Evolutionary conservation across 208 protist genomes (phyloP), one percentile per base, ranked within the genome.

Genomic region (Zelonia costaricensis): DNA sequence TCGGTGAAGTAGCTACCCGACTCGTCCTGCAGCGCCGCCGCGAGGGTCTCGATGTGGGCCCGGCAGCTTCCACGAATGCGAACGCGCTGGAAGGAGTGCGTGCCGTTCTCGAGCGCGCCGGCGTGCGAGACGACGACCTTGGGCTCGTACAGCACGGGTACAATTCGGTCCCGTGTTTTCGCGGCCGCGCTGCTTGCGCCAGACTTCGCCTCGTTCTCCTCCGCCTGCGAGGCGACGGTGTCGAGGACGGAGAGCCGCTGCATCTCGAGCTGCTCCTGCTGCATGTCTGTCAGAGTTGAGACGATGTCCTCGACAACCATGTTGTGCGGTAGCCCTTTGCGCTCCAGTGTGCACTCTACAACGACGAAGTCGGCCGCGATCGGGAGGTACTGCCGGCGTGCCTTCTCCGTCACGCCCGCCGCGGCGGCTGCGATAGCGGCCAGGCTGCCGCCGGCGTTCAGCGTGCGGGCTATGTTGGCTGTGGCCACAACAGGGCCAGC

Each of bases 81-180:
- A 70, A 95, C 82, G 18, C 82, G 82, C 59, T 95, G 88, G 55
- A 87, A 94, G 35, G 82, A 80, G 61, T 91, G 84, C 10, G 81
- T 87, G n/a, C 84, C 78, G 22, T 83, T 80, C 40, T 95, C 88
- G 51, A 95, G 82, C 20, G 85, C 69, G 16, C 88, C 88, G 0
- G 88, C 84, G 43, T 95, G 84, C 6, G 85, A 88, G 3, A 95
- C 72, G n/a, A 84, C 71, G 7, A 95, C 54, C 45, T 84, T 89
- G 10, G 88, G 88, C n/a, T 87, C 78, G 65, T 95, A 95, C 28
- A 95, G 58, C 0, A 95, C 83, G 0, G 88, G 85, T n/a, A 87
- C 64, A 28, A 92, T 45, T n/a, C 53, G n/a, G 16, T 66, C 58
- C 12, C 31, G 28, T 18, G 4, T 23, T n/a, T 18, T 28, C 36